These are phyloP conservation scores for Conidiobolus incongruus DNA, from an alignment of 371 early-diverging fungal genomes.

Conservation along the genomic window DNA sequence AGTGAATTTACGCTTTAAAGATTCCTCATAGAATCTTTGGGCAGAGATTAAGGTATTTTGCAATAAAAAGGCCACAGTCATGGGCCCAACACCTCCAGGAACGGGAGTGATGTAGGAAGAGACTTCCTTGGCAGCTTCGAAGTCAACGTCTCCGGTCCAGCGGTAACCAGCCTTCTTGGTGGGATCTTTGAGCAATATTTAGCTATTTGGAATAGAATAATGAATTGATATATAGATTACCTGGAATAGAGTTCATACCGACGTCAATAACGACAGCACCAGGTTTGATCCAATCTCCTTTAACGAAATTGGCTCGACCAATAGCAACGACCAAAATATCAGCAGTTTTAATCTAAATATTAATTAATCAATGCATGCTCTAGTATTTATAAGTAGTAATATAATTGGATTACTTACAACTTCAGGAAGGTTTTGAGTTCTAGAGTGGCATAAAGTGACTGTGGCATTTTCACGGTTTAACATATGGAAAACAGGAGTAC, in stretches of 20 bases:
- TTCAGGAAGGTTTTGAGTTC: conserved; percentile 41
- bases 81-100: conserved; percentile 92
- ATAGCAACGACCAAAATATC: conserved; percentile 81
- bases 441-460: conserved; percentile 79
- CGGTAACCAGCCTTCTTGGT: conserved; percentile 69
- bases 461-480: conserved; percentile 61
- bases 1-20: conserved; percentile 20
- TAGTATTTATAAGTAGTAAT: background rate
- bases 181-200: conserved; percentile 20
- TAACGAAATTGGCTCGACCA: conserved; percentile 51
- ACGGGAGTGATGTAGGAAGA: conserved; percentile 79
- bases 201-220: background rate
- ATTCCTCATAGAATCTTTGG: conserved; percentile 35
- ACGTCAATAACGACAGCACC: conserved; percentile 88
- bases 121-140: conserved; percentile 27
- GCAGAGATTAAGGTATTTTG: conserved; percentile 61
- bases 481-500: conserved; percentile 67
- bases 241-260: conserved; percentile 67
- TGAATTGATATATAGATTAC: conserved; percentile 8
- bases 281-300: conserved; percentile 76
- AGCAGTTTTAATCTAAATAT: conserved; percentile 27
- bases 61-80: conserved; percentile 92
- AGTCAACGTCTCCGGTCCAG: conserved; percentile 88
- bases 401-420: conserved; percentile 19
- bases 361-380: no score